Evolutionary conservation across 1,139 yeast species (phyloP), one percentile per base, ranked within the genome.

Genomic region (Nakaseomyces delphensis): DNA sequence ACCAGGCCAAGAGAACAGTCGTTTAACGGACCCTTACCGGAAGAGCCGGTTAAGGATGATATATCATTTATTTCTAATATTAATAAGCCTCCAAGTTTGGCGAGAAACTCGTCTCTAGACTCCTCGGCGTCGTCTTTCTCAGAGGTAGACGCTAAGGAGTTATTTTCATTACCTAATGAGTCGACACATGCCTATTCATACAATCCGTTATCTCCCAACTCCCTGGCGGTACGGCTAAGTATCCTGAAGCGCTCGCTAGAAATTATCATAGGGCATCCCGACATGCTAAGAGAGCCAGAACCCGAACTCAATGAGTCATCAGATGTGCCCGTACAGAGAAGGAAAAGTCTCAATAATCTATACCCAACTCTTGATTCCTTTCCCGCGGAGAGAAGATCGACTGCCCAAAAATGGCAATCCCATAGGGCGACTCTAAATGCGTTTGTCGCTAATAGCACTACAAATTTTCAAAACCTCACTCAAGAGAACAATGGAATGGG

Each of bases 111-210:
- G 8, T 33, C 37, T n/a, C 18, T 33, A n/a, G 37, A 33, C 35
- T 31, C 35, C 2, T 33, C 37, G 4, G 27, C 37, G 5, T 33
- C 37, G 6, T 11, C 32, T 10, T 18, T 2, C 13, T 20, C 32
- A 28, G 40, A 38, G 11, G 35, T 38, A 5, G 33, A 38, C 20
- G 30, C 27, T 19, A 28, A 20, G 23, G 40, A 38, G 30, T 14
- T 38, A 2, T 38, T 28, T 21, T 6, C 13, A 4, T 18, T 83
- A 56, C 86, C 93, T 3, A 75, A 79, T 10, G 91, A 82, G 56
- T 82, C 91, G 13, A 74, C 91, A 3, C 89, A 83, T 57, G 83
- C 94, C 2, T 85, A 82, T 56, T 83, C 94, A 0, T 85, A 84
- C 60, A 86, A 91, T 3, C 85, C 83, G 46, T 66, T 83, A 43